These are phyloP conservation scores for Gillenia trifoliata DNA, from an alignment of 306 rosid species.

Conservation along the genomic window DNA sequence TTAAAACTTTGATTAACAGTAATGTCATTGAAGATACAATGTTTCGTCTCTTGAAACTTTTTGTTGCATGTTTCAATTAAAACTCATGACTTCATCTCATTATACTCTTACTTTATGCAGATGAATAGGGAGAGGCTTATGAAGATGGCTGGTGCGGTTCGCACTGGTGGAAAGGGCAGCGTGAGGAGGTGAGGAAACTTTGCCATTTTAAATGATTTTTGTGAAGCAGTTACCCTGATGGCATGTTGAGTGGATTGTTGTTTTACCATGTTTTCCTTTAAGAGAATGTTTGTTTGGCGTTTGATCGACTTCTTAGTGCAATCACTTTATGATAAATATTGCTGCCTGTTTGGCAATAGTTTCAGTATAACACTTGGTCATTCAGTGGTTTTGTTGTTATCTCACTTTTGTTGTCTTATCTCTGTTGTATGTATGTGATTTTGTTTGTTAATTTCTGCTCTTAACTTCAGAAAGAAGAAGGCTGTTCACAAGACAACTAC, in stretches of 20 bases:
- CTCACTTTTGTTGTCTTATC: background rate
- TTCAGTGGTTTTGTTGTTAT: background rate
- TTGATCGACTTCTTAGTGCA: background rate
- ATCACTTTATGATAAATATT: background rate
- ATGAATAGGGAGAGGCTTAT: conserved; percentile 76
- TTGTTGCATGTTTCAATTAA: background rate
- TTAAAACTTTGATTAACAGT: background rate
- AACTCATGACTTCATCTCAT: background rate
- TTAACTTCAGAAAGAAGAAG: conserved; percentile 81
- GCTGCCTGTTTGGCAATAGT: background rate
- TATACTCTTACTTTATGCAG: conserved; percentile 24
- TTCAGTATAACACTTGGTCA: background rate
- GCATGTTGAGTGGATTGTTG: background rate
- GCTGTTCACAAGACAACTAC: conserved; percentile 98
- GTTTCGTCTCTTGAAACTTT: background rate
- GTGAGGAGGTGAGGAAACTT: conserved; percentile 58
- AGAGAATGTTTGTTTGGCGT: background rate
- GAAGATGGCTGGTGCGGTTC: conserved; percentile 95
- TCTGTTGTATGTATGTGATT: background rate
- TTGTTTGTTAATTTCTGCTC: background rate
- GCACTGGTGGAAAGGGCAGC: conserved; percentile 98
- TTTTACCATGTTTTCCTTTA: background rate
- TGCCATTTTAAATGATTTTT: background rate
- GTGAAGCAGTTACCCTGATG: background rate
- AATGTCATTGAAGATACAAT: background rate